Evolutionary conservation across 306 rosid genomes (phyloP), one percentile per base, ranked within the genome.

Genomic region (Pueraria montana): DNA sequence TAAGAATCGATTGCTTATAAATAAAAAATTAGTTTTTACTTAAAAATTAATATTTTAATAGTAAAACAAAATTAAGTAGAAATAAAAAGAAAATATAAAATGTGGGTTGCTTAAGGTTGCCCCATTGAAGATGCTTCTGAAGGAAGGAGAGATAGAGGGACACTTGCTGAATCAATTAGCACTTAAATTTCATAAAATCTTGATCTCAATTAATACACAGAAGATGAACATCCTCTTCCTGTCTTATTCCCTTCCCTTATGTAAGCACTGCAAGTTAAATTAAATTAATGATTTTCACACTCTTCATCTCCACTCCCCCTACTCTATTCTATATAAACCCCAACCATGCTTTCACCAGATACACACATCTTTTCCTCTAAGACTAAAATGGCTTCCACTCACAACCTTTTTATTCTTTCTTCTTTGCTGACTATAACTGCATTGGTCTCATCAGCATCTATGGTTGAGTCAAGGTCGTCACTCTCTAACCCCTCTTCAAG

Each of bases 351-450:
- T 50, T 38, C 23, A 52, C n/a, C 11, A 52, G 11, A 52, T 18
- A 5, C 59, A 52, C 59, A 6, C 3, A 62, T 5, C 3, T 4
- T 11, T 59, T 27, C 12, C 30, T 32, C 70, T 34, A 2, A 32
- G 18, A 32, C 71, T 0, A 64, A 64, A 64, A 64, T 64, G 71
- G 45, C 71, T 64, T 64, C 13, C 46, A 34, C 24, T 34, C 45
- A 14, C 46, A 64, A 16, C 5, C 21, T 30, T 34, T 32, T 32
- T 3, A 1, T 34, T 17, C 13, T 30, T 34, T 14, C 3, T 17
- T n/a, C 46, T 30, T 32, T 34, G 3, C 2, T 64, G 2, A 8
- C 23, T 8, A 64, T 34, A 5, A 3, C 46, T 30, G 23, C 24
- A 64, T 30, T 64, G 46, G 21, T 64, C 13, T 30, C 71, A 64